phyloP scores from a whole-genome alignment of 2,329 filamentous ascomycete species.

The Clonostachys chloroleuca region DNA sequence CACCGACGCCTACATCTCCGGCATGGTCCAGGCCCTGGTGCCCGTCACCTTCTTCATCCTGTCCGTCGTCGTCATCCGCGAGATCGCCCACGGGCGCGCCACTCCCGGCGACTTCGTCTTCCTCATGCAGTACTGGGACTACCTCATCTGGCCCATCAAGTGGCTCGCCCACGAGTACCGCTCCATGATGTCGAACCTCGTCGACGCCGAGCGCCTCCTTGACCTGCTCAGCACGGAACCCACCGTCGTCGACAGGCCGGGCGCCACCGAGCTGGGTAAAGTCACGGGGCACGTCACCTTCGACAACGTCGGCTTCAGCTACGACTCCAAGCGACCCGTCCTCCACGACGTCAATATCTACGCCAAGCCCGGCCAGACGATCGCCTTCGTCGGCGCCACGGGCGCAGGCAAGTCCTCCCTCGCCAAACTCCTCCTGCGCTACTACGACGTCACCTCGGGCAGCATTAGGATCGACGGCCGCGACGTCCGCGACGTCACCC shows the following conservation, averaged over 20 bases:
- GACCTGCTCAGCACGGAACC: conserved; percentile 55
- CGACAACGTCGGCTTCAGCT: conserved; percentile 42
- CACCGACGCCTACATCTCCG: conserved; percentile 56
- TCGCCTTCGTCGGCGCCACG: conserved; percentile 84
- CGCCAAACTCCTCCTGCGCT: conserved; percentile 86
- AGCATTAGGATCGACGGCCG: conserved; percentile 77
- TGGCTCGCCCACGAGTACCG: conserved; percentile 10
- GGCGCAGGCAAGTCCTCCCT: conserved; percentile 95
- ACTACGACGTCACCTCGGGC: conserved; percentile 85
- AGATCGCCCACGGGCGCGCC: conserved; percentile 43
- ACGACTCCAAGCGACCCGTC: conserved; percentile 13
- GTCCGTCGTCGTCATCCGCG: conserved; percentile 60
- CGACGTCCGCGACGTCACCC: conserved; percentile 59
- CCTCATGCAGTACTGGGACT: conserved; percentile 72
- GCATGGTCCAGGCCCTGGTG: conserved; percentile 37
- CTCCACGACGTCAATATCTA: conserved; percentile 18
- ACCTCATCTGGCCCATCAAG: conserved; percentile 38
- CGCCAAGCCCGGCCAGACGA: conserved; percentile 37
- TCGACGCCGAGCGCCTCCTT: conserved; percentile 52
- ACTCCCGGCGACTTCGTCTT: conserved; percentile 66
- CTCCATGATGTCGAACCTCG: conserved; percentile 41
- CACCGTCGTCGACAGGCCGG: conserved; percentile 46
- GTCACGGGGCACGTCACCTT: conserved; percentile 51
- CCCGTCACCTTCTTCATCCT: conserved; percentile 54
- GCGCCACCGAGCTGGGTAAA: conserved; percentile 43